These are phyloP conservation scores for Decorospora gaudefroyi DNA, from an alignment of 2,329 filamentous ascomycete species.

Conservation along the genomic window DNA sequence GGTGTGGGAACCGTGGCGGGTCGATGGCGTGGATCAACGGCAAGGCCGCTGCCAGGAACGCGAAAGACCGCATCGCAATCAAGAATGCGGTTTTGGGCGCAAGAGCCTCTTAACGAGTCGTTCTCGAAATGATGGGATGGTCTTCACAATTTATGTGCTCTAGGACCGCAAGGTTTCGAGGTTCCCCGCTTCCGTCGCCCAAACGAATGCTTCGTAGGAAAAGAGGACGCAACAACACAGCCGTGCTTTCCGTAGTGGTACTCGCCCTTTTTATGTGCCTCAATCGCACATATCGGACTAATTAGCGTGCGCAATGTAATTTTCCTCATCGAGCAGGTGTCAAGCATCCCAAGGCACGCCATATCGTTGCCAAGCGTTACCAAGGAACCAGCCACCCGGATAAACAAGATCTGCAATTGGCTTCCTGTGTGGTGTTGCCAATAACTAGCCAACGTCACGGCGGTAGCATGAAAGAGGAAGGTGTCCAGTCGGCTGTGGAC, in stretches of 20 bases:
- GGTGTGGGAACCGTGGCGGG: slow-evolving; percentile 59
- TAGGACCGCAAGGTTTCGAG: not conserved
- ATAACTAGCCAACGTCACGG: too few relatives aligned
- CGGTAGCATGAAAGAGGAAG: slow-evolving; percentile 31
- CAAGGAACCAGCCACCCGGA: slow-evolving; percentile 41
- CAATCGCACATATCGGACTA: slow-evolving; percentile 26
- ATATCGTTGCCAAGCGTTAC: slow-evolving; percentile 36
- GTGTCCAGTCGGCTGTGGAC: slow-evolving; percentile 9
- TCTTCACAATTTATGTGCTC: slow-evolving; percentile 2
- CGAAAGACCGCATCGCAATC: slow-evolving; percentile 37
- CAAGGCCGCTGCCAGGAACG: slow-evolving; percentile 33
- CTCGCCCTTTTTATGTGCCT: slow-evolving; percentile 25
- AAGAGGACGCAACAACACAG: slow-evolving; percentile 16
- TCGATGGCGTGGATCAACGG: slow-evolving; percentile 48
- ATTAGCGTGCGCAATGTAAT: slow-evolving; percentile 32
- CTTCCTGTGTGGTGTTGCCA: too few relatives aligned
- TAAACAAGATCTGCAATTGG: slow-evolving; percentile 30
- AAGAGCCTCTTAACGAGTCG: slow-evolving; percentile 1
- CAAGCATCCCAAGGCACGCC: slow-evolving; percentile 30
- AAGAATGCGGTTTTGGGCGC: not conserved
- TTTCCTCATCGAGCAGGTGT: slow-evolving; percentile 46
- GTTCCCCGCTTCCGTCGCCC: slow-evolving; percentile 6
- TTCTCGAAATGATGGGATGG: slow-evolving; percentile 4
- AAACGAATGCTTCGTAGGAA: slow-evolving; percentile 23
- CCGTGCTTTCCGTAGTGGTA: slow-evolving; percentile 8